Percentiles rank a stretch among this genome's conserved stretches.
phyloP scores from a whole-genome alignment of 1,284 basidiomycete genomes.

The Ganoderma sinense region DNA sequence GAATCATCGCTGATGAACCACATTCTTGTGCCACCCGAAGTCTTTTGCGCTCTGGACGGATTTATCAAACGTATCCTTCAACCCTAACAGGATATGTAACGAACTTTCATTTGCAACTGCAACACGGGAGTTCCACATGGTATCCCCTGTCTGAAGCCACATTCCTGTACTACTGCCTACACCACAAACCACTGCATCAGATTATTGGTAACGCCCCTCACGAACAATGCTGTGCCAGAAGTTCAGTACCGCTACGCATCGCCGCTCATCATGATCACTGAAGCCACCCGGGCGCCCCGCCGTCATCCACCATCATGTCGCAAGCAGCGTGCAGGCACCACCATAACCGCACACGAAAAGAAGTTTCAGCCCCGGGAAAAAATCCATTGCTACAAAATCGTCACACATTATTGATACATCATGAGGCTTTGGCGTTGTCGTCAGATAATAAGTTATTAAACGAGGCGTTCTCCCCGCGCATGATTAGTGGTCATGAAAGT shows the following conservation, averaged over 20 bases:
- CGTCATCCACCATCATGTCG: background rate
- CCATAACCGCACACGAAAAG: background rate
- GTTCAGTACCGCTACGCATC: background rate
- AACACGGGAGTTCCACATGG: background rate
- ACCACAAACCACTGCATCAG: background rate
- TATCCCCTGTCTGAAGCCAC: background rate
- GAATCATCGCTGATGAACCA: background rate
- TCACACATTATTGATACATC: constrained; percentile 15
- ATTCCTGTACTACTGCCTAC: background rate
- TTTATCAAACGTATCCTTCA: background rate
- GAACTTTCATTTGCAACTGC: background rate
- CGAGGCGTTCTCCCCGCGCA: constrained; percentile 1
- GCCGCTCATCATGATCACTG: background rate
- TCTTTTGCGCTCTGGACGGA: too few species aligned
- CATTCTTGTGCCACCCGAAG: background rate
- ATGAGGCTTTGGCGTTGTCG: background rate
- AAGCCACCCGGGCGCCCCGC: background rate
- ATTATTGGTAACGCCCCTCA: background rate
- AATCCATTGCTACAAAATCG: constrained; percentile 13
- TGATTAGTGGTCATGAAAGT: background rate
- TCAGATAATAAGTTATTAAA: constrained; percentile 5
- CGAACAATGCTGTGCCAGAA: background rate
- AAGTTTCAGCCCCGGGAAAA: constrained; percentile 5
- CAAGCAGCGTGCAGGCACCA: background rate
- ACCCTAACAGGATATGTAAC: background rate